Evolutionary conservation across 371 early-diverging fungal genomes (phyloP).

Genomic region (Choanephora cucurbitarum): DNA sequence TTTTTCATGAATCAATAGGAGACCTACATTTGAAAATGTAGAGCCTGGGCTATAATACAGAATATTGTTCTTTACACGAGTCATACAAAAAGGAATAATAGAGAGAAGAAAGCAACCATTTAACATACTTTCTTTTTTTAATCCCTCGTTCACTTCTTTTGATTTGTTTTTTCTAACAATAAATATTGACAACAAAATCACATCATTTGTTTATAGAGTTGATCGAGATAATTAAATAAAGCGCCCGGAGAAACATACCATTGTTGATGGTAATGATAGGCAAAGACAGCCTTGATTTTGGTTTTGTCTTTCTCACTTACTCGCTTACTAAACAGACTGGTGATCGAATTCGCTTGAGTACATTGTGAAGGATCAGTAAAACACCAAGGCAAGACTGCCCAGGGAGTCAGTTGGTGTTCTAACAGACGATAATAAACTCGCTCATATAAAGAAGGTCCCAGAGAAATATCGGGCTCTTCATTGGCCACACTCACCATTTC

Average conservation of each 20-base stretch:
- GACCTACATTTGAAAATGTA: slow-evolving; percentile 13
- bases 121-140: no score
- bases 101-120: neutral
- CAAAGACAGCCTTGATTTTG: slow-evolving; percentile 23
- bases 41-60: slow-evolving; percentile 15
- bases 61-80: neutral
- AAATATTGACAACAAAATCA: no score
- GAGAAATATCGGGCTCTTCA: slow-evolving; percentile 14
- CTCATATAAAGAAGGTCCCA: slow-evolving; percentile 23
- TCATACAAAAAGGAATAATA: neutral
- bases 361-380: slow-evolving; percentile 46
- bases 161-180: no score
- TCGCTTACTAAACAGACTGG: slow-evolving; percentile 12
- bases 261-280: slow-evolving; percentile 33
- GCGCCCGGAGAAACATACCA: slow-evolving; percentile 28
- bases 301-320: slow-evolving; percentile 17
- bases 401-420: slow-evolving; percentile 32
- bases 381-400: slow-evolving; percentile 54
- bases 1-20: slow-evolving; percentile 9
- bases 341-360: slow-evolving; percentile 23
- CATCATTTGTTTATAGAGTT: slow-evolving; percentile 6
- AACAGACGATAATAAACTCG: slow-evolving; percentile 35
- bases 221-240: slow-evolving; percentile 26
- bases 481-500: slow-evolving; percentile 34
- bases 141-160: no score